These are phyloP conservation scores for Lipomyces starkeyi DNA, from an alignment of 805 yeast genomes.

Conservation along the genomic window DNA sequence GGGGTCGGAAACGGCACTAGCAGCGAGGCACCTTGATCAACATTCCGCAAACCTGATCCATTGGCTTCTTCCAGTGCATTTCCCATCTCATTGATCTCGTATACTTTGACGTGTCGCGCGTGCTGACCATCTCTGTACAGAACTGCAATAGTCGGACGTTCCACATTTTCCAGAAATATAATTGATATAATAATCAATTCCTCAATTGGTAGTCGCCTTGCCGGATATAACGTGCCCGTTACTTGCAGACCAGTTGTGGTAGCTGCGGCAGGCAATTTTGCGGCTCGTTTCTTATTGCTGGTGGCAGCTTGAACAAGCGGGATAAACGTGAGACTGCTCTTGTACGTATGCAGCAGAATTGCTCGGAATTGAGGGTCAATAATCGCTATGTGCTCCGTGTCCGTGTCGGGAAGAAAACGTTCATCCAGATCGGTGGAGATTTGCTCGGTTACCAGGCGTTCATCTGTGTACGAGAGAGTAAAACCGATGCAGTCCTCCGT, in stretches of 20 bases:
- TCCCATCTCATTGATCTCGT: constrained; percentile 26
- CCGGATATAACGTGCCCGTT: constrained; percentile 21
- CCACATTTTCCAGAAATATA: constrained; percentile 21
- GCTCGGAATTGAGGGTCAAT: constrained; percentile 33
- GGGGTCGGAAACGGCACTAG: constrained; percentile 24
- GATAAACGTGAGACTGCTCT: constrained; percentile 29
- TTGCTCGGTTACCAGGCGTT: constrained; percentile 26
- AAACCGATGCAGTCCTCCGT: constrained; percentile 30
- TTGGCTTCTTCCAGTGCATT: constrained; percentile 17
- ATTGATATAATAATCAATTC: constrained; percentile 28
- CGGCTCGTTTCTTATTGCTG: constrained; percentile 9
- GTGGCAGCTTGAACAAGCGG: constrained; percentile 22
- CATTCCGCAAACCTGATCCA: constrained; percentile 23
- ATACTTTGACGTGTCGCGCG: constrained; percentile 33
- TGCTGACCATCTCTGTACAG: constrained; percentile 32
- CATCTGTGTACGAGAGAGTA: constrained; percentile 16
- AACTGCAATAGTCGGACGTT: constrained; percentile 32
- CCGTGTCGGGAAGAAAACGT: constrained; percentile 29
- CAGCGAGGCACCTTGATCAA: constrained; percentile 34
- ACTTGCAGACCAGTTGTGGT: not conserved
- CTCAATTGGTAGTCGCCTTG: constrained; percentile 32
- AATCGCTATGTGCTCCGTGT: constrained; percentile 29
- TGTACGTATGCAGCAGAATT: constrained; percentile 22
- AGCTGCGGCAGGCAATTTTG: constrained; percentile 9
- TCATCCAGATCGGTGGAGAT: constrained; percentile 30